A percentile compares a stretch with the other conserved stretches of the same genome.
Conservation (phyloP, 73 alveolate genomes). For the Vitrella brassicaformis region DNA sequence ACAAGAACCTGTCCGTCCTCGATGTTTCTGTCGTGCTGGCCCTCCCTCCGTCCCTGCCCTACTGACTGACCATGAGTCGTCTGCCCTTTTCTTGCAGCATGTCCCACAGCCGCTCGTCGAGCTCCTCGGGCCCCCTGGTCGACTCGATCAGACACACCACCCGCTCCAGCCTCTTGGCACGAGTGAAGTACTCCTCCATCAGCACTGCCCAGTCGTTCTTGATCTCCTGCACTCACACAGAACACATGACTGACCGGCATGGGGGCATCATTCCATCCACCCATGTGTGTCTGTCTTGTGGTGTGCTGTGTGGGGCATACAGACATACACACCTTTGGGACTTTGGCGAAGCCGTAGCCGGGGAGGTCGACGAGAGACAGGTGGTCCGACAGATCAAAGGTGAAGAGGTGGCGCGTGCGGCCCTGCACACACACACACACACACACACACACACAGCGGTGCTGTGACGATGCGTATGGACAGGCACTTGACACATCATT, state of each 20-base stretch:
- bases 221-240: neutral
- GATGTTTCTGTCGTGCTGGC: too few relatives aligned
- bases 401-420: constrained; percentile 1
- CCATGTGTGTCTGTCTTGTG: neutral
- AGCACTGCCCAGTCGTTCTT: neutral
- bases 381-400: neutral
- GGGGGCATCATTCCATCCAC: neutral
- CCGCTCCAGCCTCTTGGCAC: neutral
- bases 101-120: neutral
- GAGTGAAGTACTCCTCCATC: neutral
- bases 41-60: too few relatives aligned
- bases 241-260: neutral
- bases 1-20: too few relatives aligned
- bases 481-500: too few relatives aligned
- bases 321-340: neutral
- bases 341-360: constrained; percentile 1
- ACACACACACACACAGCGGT: neutral
- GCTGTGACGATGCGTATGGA: too few relatives aligned
- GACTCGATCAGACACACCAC: neutral
- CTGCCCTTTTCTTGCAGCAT: neutral
- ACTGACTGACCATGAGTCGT: neutral
- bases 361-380: neutral
- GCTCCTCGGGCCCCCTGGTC: neutral
- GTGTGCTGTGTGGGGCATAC: neutral
- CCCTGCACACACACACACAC: neutral